These are phyloP conservation scores for Eremochloa ophiuroides DNA, from an alignment of 176 grass and related monocot genomes.

Conservation along the genomic window DNA sequence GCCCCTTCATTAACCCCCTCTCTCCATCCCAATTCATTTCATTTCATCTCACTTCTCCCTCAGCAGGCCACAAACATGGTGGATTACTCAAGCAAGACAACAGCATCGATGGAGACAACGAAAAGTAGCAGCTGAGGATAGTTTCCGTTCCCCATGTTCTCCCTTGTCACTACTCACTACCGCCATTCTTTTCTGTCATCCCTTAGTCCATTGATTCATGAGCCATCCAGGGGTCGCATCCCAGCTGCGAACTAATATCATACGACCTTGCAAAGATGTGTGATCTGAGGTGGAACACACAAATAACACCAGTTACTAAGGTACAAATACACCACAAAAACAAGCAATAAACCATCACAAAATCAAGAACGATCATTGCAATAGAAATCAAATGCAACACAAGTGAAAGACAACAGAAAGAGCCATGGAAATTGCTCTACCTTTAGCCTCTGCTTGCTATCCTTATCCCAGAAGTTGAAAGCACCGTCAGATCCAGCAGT, in stretches of 20 bases:
- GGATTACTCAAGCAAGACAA: background rate
- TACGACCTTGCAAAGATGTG: background rate
- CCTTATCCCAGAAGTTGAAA: conserved; percentile 94
- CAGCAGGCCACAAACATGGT: background rate
- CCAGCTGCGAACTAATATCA: background rate
- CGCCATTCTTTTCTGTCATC: background rate
- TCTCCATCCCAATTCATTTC: background rate
- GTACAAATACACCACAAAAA: background rate
- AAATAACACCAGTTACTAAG: background rate
- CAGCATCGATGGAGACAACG: background rate
- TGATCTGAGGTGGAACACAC: background rate
- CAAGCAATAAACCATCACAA: background rate
- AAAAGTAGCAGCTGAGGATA: background rate
- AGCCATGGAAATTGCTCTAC: conserved; percentile 9
- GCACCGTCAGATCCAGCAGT: conserved; percentile 85
- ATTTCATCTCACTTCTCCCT: background rate
- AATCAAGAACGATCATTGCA: conserved; percentile 11
- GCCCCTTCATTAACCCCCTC: background rate
- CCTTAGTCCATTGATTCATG: background rate
- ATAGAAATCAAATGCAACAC: background rate
- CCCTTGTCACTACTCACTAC: background rate
- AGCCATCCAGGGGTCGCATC: background rate
- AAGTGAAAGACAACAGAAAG: background rate
- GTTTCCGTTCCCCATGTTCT: background rate
- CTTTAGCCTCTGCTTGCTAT: conserved; percentile 89